Evolutionary conservation across 805 yeast genomes (phyloP).

Genomic region (Henningerozyma blattae): DNA sequence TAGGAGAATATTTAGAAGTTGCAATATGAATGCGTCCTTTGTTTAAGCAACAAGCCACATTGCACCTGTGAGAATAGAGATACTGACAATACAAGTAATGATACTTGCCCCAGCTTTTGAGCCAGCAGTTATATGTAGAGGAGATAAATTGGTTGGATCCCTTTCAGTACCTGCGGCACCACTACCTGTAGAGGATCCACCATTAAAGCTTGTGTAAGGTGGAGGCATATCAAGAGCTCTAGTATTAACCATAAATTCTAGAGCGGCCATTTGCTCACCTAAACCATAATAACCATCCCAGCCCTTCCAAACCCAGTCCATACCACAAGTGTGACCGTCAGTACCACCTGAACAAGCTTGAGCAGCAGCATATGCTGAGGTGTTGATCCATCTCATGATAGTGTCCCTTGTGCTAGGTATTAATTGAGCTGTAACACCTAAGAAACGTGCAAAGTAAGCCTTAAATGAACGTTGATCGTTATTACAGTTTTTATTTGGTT

Average conservation of each 20-base stretch:
- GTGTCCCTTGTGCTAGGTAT: constrained; percentile 39
- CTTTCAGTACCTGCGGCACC: constrained; percentile 53
- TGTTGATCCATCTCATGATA: constrained; percentile 25
- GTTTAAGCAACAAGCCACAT: constrained; percentile 40
- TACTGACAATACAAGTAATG: constrained; percentile 45
- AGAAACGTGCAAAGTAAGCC: constrained; percentile 64
- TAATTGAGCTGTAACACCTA: constrained; percentile 63
- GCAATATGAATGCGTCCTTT: too few species aligned
- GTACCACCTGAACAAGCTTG: constrained; percentile 74
- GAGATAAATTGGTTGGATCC: constrained; percentile 26
- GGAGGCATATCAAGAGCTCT: constrained; percentile 28
- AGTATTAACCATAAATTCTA: constrained; percentile 46
- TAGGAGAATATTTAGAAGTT: too few species aligned
- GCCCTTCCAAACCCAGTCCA: constrained; percentile 55
- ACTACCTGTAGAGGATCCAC: constrained; percentile 62
- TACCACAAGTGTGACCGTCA: constrained; percentile 87
- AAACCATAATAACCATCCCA: constrained; percentile 74
- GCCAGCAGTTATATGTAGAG: constrained; percentile 32
- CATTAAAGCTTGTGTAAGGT: constrained; percentile 52
- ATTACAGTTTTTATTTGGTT: constrained; percentile 50
- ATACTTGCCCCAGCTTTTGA: constrained; percentile 61
- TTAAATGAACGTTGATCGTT: constrained; percentile 89
- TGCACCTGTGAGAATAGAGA: constrained; percentile 31
- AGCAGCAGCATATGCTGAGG: constrained; percentile 65
- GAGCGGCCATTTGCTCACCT: constrained; percentile 84